Evolutionary conservation across 306 rosid species (phyloP).

Genomic region (Chamaecrista fasciculata): DNA sequence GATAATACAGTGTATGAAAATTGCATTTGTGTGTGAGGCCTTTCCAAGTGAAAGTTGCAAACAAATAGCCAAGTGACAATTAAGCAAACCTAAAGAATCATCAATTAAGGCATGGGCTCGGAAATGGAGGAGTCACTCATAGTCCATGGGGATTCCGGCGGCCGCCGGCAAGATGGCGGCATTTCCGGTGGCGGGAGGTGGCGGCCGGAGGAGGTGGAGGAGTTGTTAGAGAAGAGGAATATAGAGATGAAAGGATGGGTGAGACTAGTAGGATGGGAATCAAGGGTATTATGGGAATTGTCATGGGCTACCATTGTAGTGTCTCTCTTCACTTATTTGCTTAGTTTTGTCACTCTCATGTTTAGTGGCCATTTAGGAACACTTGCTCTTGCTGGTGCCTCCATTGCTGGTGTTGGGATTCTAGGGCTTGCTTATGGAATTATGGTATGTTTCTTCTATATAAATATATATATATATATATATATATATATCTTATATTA

Average conservation of each 20-base stretch:
- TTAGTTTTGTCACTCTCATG: constrained; percentile 17
- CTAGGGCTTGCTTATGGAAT: constrained; percentile 61
- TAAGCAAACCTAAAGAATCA: too few species aligned
- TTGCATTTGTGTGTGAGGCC: too few species aligned
- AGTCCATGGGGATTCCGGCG: too few species aligned
- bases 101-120: too few species aligned
- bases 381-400: constrained; percentile 50
- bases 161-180: too few species aligned
- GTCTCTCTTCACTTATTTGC: neutral
- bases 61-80: too few species aligned
- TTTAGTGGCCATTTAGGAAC: constrained; percentile 52
- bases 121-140: too few species aligned
- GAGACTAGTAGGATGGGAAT: constrained; percentile 48
- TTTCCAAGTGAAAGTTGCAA: too few species aligned
- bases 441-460: constrained; percentile 33
- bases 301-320: neutral
- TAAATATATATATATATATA: too few species aligned
- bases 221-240: constrained; percentile 32
- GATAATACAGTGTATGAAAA: too few species aligned
- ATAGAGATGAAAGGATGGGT: constrained; percentile 37
- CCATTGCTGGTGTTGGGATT: constrained; percentile 54
- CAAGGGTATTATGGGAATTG: constrained; percentile 43
- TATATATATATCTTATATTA: too few species aligned
- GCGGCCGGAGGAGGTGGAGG: constrained; percentile 32
- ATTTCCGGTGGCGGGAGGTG: neutral